Percentiles rank a stretch among this genome's conserved stretches.
Evolutionary conservation across 129 eudicot species (phyloP).

Genomic region (Artemisia argyi): DNA sequence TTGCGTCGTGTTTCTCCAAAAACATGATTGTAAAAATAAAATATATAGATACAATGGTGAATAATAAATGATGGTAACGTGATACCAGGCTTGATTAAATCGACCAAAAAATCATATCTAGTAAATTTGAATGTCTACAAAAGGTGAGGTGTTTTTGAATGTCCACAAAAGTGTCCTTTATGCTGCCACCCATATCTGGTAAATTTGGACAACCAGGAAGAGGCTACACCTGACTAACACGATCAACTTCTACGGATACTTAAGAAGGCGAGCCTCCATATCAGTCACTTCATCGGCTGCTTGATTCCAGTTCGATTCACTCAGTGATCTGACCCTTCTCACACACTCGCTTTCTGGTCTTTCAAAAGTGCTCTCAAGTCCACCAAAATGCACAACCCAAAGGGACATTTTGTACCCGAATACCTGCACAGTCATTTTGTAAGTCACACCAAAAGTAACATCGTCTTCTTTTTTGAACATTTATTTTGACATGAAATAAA

Average conservation of each 20-base stretch:
- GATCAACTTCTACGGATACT: background rate
- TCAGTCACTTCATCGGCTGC: background rate
- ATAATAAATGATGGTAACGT: too few species aligned
- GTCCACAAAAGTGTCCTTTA: background rate
- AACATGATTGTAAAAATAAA: too few species aligned
- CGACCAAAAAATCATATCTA: too few species aligned
- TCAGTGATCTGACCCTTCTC: background rate
- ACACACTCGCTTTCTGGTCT: background rate
- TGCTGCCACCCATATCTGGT: background rate
- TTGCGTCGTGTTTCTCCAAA: too few species aligned
- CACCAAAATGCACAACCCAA: background rate
- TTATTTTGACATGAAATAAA: too few species aligned
- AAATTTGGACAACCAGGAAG: background rate
- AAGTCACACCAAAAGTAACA: too few species aligned
- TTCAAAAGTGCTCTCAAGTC: background rate
- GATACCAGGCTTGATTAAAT: too few species aligned
- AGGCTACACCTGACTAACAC: background rate
- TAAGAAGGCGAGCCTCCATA: background rate
- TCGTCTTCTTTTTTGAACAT: too few species aligned
- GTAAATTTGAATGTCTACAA: too few species aligned
- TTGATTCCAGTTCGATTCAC: background rate
- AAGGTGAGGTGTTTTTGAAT: too few species aligned
- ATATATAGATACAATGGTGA: too few species aligned
- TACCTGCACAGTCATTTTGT: background rate
- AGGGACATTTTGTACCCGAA: conserved; percentile 1